These are phyloP conservation scores for Neurospora sublineolata DNA, from an alignment of 495 filamentous ascomycete species.

Conservation along the genomic window DNA sequence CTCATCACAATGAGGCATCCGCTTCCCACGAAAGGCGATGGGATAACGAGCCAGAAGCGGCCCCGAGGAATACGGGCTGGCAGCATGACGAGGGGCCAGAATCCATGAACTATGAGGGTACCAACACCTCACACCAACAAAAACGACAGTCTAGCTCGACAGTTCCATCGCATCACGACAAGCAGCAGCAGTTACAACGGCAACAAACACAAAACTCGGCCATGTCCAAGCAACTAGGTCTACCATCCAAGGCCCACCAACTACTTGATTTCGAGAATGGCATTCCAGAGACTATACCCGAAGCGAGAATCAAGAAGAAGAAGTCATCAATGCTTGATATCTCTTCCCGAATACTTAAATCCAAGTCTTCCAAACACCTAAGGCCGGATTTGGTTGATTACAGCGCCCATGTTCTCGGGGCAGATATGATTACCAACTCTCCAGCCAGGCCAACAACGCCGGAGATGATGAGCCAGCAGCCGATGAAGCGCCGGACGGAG, in stretches of 20 bases:
- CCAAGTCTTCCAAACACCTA: conserved; percentile 9
- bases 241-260: conserved; percentile 30
- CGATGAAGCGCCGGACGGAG: conserved; percentile 16
- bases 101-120: conserved; percentile 17
- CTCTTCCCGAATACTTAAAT: conserved; percentile 20
- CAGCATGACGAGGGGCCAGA: conserved; percentile 25
- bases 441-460: conserved; percentile 27
- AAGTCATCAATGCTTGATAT: conserved; percentile 40
- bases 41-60: conserved; percentile 36
- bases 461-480: conserved; percentile 15
- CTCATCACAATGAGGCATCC: conserved; percentile 6
- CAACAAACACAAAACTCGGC: conserved; percentile 45
- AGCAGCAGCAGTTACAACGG: conserved; percentile 38
- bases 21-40: conserved; percentile 17
- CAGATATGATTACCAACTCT: conserved; percentile 23
- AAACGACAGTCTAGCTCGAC: conserved; percentile 40
- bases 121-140: conserved; percentile 28
- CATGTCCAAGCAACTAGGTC: conserved; percentile 43
- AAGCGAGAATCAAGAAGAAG: conserved; percentile 26
- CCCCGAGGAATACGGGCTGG: not conserved
- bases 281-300: conserved; percentile 4
- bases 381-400: conserved; percentile 6
- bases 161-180: conserved; percentile 40
- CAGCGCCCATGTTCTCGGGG: conserved; percentile 14
- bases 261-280: conserved; percentile 31